Percentiles rank a stretch among this genome's conserved stretches.
These are phyloP conservation scores for Lentinus brumalis DNA, from an alignment of 768 basidiomycete genomes.

Conservation along the genomic window DNA sequence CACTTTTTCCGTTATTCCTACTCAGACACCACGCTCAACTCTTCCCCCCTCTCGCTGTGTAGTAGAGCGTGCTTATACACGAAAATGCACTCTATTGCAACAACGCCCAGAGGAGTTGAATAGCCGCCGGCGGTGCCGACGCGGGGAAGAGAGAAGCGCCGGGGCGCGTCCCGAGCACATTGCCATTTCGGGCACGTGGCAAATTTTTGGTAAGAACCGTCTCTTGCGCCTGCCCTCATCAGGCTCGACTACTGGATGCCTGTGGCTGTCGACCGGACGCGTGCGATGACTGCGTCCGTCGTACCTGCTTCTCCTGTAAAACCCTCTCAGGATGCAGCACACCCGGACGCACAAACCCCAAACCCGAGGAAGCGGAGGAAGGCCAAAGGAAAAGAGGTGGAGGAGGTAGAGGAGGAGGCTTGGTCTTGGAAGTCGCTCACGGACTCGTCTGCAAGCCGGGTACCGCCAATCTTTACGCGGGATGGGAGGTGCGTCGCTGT, in stretches of 20 bases:
- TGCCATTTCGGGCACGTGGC: slow-evolving; percentile 29
- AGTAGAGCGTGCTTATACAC: slow-evolving; percentile 15
- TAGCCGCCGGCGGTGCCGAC: not conserved
- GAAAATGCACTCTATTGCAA: slow-evolving; percentile 10
- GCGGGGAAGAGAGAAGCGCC: not conserved
- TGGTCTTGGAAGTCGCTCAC: slow-evolving; percentile 78
- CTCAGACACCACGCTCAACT: not conserved
- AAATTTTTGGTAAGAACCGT: slow-evolving; percentile 28
- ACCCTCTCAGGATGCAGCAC: slow-evolving; percentile 34
- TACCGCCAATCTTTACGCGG: slow-evolving; percentile 80
- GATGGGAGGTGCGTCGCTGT: slow-evolving; percentile 71
- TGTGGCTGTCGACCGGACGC: slow-evolving; percentile 31
- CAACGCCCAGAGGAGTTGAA: not conserved
- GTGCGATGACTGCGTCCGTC: slow-evolving; percentile 29
- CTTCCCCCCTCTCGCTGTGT: not conserved
- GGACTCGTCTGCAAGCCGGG: slow-evolving; percentile 62
- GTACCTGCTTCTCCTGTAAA: slow-evolving; percentile 40
- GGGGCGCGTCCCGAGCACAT: slow-evolving; percentile 12
- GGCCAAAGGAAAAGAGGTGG: slow-evolving; percentile 45
- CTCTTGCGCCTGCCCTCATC: slow-evolving; percentile 4
- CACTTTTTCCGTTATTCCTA: not conserved
- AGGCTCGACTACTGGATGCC: slow-evolving; percentile 24
- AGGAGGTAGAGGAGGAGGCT: slow-evolving; percentile 23
- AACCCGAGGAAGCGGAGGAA: slow-evolving; percentile 42
- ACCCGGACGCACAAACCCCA: slow-evolving; percentile 26